Conservation (phyloP, 2,329 filamentous ascomycete genomes). For the Fusarium sp. region DNA sequence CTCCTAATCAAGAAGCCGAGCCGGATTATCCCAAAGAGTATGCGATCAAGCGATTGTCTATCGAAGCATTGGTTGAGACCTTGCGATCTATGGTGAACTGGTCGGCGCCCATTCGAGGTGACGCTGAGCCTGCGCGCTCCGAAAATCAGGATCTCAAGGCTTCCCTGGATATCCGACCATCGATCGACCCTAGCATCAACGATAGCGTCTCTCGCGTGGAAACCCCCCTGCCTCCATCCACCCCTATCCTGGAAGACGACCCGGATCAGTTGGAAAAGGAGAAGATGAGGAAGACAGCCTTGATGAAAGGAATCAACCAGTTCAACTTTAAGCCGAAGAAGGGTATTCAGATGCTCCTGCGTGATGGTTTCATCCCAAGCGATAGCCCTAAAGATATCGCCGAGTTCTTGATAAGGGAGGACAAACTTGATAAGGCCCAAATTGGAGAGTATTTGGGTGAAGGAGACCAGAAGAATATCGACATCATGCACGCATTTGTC, state of each 20-base stretch:
- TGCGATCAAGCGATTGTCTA: constrained; percentile 86
- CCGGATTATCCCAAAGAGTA: constrained; percentile 88
- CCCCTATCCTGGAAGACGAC: constrained; percentile 84
- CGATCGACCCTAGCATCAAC: constrained; percentile 76
- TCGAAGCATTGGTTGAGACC: constrained; percentile 90
- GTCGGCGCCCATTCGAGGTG: constrained; percentile 76
- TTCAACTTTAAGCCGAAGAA: constrained; percentile 99
- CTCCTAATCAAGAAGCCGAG: constrained; percentile 69
- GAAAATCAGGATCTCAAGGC: constrained; percentile 53
- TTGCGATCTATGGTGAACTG: constrained; percentile 92
- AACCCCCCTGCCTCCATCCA: constrained; percentile 70
- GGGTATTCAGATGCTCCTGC: constrained; percentile 84
- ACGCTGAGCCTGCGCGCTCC: constrained; percentile 54
- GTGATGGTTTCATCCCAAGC: constrained; percentile 88
- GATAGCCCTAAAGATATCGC: constrained; percentile 86
- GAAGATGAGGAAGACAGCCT: constrained; percentile 91
- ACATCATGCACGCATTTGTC: constrained; percentile 98
- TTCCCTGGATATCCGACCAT: constrained; percentile 61
- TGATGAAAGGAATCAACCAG: constrained; percentile 87
- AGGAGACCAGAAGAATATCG: constrained; percentile 91
- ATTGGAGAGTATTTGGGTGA: constrained; percentile 96
- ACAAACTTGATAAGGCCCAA: constrained; percentile 88
- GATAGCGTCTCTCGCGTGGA: constrained; percentile 72
- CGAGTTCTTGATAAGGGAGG: constrained; percentile 81
- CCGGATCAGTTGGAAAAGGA: constrained; percentile 94